Evolutionary conservation across 1,284 basidiomycete species (phyloP), one percentile per base, ranked within the genome.

Genomic region (Wallemia ichthyophaga): DNA sequence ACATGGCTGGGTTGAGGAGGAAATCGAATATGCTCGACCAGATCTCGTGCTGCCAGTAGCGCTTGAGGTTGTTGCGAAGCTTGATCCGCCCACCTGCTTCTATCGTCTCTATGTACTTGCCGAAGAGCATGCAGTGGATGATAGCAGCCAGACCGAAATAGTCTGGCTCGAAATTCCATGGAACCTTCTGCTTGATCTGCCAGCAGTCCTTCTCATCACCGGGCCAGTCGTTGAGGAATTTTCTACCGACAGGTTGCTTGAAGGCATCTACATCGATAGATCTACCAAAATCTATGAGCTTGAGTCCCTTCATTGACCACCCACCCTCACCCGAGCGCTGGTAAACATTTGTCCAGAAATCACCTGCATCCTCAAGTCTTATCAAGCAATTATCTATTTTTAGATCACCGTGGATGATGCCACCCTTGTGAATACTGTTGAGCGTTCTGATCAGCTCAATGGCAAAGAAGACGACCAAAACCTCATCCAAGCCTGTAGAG

Each of bases 381-480:
- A 98, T 73, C 15, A 99, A 76, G 68, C 91, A 95, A 71, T 99
- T 99, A 73, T 99, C 94, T 67, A 96, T 95, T 75, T 99, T 99
- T 65, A 99, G 76, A 71, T 99, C 94, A 53, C 94, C 92, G 66
- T 99, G 94, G 64, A 99, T 83, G 71, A 96, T 83, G 19, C 84
- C 83, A 0, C 75, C 73, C 9, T 69, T 62, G 69, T 98, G 94
- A 68, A 96, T 76, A 24, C 75, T 80, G 66, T 94, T 86, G 57
- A 96, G 71, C 13, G 85, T 72, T 23, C 82, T 81, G 58, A 96
- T 71, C 21, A 98, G 77, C 69, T 98, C 92, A 65, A 91, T 77
- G 27, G 82, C 75, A 75, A 98, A 98, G 76, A 98, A 99, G 68
- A 94, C 78, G 58, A 88, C 88, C 56, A 98, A 75, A 5, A 94